Evolutionary conservation across 208 protist species (phyloP).

Genomic region (Trypanosoma melophagium): DNA sequence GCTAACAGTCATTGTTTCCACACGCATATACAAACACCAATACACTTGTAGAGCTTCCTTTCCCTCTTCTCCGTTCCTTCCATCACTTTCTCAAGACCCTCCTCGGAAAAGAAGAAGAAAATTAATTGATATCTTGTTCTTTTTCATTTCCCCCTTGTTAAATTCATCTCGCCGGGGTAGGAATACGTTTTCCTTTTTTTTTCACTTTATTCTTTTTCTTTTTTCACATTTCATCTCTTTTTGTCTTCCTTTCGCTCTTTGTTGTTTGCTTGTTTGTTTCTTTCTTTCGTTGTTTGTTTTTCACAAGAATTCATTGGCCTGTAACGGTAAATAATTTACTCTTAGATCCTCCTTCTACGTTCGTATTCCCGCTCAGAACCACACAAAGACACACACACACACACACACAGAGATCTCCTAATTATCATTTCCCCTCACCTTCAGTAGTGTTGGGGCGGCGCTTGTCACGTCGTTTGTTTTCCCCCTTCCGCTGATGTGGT

Average conservation of each 20-base stretch:
- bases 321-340: too few relatives aligned
- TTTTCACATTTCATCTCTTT: not conserved
- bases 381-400: too few relatives aligned
- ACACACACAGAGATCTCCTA: not conserved
- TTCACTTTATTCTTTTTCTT: not conserved
- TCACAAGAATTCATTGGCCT: too few relatives aligned
- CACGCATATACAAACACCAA: not conserved
- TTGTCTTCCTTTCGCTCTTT: not conserved
- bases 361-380: too few relatives aligned
- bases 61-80: not conserved
- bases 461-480: constrained; percentile 7
- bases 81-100: not conserved
- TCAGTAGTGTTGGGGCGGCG: constrained; percentile 12
- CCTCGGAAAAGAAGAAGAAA: too few relatives aligned
- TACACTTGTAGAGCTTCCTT: not conserved
- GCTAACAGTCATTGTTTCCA: not conserved
- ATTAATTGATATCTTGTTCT: too few relatives aligned
- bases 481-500: not conserved
- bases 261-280: too few relatives aligned
- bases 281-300: too few relatives aligned
- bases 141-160: not conserved
- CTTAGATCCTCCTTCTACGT: too few relatives aligned
- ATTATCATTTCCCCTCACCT: constrained; percentile 2
- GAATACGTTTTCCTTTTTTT: not conserved
- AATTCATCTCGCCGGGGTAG: not conserved